Evolutionary conservation across 352 stramenopile genomes (phyloP), one percentile per base, ranked within the genome.

Genomic region (Pythium phragmiticola): DNA sequence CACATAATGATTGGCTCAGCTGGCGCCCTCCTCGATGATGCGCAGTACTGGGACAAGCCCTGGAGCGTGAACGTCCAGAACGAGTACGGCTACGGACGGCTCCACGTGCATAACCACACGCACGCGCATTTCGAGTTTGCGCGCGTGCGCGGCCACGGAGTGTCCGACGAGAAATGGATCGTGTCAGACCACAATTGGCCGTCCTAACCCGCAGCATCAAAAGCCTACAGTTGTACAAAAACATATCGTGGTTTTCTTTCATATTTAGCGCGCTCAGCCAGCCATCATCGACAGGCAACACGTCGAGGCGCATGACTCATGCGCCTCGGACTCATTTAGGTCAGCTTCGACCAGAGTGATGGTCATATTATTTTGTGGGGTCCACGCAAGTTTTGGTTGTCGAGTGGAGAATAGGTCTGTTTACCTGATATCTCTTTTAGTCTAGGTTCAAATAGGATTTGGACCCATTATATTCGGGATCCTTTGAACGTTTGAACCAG

Each of bases 1-100:
- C 69, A 76, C 52, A 63, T 76, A 42, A 73, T 76, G 65, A 52
- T 76, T 33, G 69, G 69, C 13, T 58, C 69, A 33, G 69, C 60
- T 14, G 69, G 69, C 30, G 67, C 67, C 3, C 19, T 58, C 7
- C 14, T 76, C 14, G 69, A 76, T 52, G 52, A 64, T 36, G 43
- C 30, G 17, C 37, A 51, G 11, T 70, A 66, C 51, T 70, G 55
- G 41, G 43, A 66, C 53, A 57, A 63, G 16, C 58, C 41, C 1
- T 75, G 69, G 69, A 43, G 47, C 42, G 56, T 53, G 46, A 55
- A 66, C 28, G 55, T 58, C 7, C 54, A 63, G 21, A 45, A 60
- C 17, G 60, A 69, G 9, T 76, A 73, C 21, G 69, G 69, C 19
- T 76, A 76, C 50, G 69, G 64, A 3, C 65, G 69, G 6, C 14